Evolutionary conservation across 345 rosid species (phyloP), one percentile per base, ranked within the genome.

Genomic region (Rhodamnia rubescens): DNA sequence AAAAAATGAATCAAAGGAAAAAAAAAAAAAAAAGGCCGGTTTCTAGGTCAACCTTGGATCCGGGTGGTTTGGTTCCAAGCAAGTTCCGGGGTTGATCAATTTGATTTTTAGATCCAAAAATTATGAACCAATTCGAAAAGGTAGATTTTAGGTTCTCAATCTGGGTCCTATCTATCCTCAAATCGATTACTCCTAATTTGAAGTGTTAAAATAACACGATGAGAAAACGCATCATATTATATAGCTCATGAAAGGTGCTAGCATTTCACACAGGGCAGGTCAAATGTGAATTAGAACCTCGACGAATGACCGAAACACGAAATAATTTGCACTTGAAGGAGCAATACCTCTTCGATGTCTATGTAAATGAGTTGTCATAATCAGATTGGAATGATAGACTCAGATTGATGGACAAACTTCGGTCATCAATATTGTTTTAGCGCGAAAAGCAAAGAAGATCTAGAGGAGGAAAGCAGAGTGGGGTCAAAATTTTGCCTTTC

Each of bases 261-360:
- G 9, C 74, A 61, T 14, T 14, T 53, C 20, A 15, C 54, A 53
- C 20, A 2, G 16, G 55, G 7, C 16, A 1, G 21, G 2, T 27
- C 6, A 61, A 61, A 61, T 15, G 0, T 61, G 22, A 61, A 14
- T 29, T 61, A 61, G 7, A 61, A 61, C 0, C 0, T 0, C 8
- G 42, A 29, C 0, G 0, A 29, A 15, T 3, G 74, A 29, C 0
- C 3, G 29, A 29, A 61, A 29, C 42, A 61, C 7, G 20, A 29
- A 29, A 61, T 61, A 29, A 59, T 59, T 13, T 27, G 74, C 5
- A 27, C 74, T 27, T 59, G 36, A 59, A 15, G 74, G 11, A 7
- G 42, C 42, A 15, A 61, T 27, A 7, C 1, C 22, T 29, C 40
- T 61, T 11, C 74, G 3, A 61, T 61, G 11, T 61, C 74, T 14